Percentiles rank a stretch among this genome's conserved stretches.
Evolutionary conservation across 1,284 basidiomycete species (phyloP).

Genomic region (Ceratobasidium theobromae): DNA sequence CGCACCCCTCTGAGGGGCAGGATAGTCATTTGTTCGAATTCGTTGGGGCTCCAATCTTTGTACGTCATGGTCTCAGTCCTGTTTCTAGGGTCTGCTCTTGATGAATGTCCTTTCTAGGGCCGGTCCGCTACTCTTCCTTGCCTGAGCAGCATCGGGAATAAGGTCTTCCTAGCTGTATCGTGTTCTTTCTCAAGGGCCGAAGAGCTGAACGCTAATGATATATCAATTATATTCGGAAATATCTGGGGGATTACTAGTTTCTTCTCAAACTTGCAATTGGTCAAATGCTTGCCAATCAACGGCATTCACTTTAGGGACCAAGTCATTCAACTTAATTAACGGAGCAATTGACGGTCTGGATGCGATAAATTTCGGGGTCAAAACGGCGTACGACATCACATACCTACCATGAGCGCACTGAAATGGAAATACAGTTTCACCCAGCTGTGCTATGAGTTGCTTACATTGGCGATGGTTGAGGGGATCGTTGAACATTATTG

Average conservation of each 20-base stretch:
- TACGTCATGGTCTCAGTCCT: too few species aligned
- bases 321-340: slow-evolving; percentile 41
- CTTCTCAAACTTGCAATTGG: neutral
- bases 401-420: slow-evolving; percentile 85
- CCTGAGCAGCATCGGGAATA: too few species aligned
- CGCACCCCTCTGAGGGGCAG: too few species aligned
- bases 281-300: slow-evolving; percentile 26
- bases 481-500: slow-evolving; percentile 94
- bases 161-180: too few species aligned
- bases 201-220: too few species aligned
- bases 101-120: too few species aligned
- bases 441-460: slow-evolving; percentile 65
- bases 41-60: too few species aligned
- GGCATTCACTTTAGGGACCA: neutral
- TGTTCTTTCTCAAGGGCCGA: too few species aligned
- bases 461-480: slow-evolving; percentile 69
- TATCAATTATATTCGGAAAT: neutral
- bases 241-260: slow-evolving; percentile 10
- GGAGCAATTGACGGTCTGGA: slow-evolving; percentile 54
- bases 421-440: slow-evolving; percentile 78
- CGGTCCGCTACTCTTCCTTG: too few species aligned
- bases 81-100: too few species aligned
- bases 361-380: neutral
- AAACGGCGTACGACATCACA: slow-evolving; percentile 5
- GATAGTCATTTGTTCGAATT: too few species aligned